Percentiles rank a stretch among this genome's conserved stretches.
Evolutionary conservation across 768 basidiomycete genomes (phyloP).

Genomic region (Calvatia gigantea): DNA sequence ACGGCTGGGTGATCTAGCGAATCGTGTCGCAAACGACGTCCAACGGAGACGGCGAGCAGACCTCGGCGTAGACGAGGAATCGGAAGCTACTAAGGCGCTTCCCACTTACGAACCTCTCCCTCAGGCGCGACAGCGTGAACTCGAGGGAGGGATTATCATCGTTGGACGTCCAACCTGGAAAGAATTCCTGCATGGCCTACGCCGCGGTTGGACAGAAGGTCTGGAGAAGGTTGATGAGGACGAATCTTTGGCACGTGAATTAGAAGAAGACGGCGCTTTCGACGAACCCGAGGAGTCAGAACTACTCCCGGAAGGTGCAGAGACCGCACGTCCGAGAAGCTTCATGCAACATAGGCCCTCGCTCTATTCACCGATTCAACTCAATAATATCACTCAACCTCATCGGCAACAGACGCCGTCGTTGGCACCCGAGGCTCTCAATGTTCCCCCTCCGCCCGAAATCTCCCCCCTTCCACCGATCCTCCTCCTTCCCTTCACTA

Average conservation of each 20-base stretch:
- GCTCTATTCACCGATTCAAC: slow-evolving; percentile 17
- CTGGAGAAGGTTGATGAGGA: slow-evolving; percentile 69
- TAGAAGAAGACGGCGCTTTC: slow-evolving; percentile 75
- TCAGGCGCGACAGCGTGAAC: slow-evolving; percentile 51
- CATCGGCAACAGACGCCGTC: slow-evolving; percentile 1
- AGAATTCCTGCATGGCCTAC: slow-evolving; percentile 89
- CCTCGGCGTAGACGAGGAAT: slow-evolving; percentile 57
- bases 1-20: slow-evolving; percentile 82
- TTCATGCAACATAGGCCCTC: slow-evolving; percentile 22
- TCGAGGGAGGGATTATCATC: slow-evolving; percentile 83
- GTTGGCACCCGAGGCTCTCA: slow-evolving; percentile 32
- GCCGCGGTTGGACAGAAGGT: slow-evolving; percentile 78
- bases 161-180: slow-evolving; percentile 90
- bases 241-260: slow-evolving; percentile 58
- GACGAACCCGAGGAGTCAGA: slow-evolving; percentile 53
- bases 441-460: slow-evolving; percentile 17
- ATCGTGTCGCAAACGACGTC: slow-evolving; percentile 69
- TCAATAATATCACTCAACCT: slow-evolving; percentile 12
- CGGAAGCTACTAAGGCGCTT: slow-evolving; percentile 38
- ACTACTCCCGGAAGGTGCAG: slow-evolving; percentile 15
- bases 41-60: slow-evolving; percentile 65
- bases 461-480: slow-evolving; percentile 80
- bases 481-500: slow-evolving; percentile 68
- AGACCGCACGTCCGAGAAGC: slow-evolving; percentile 9
- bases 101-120: slow-evolving; percentile 50